phyloP scores from a whole-genome alignment of 495 filamentous ascomycete genomes.

The Penicillium coprophilum region DNA sequence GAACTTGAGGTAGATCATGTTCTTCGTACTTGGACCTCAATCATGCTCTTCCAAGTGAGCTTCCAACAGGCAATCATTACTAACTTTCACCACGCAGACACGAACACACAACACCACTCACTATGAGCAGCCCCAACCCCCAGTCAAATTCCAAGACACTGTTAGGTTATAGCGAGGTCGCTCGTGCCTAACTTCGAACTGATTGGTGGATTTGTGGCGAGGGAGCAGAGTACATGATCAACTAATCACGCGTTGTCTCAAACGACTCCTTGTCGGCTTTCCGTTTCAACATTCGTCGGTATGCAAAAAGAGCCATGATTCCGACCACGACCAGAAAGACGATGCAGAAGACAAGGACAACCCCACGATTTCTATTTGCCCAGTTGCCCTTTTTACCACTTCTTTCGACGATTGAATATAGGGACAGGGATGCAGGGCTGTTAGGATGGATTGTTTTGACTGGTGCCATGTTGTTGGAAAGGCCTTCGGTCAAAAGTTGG shows the following conservation, averaged over 20 bases:
- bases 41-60: background rate
- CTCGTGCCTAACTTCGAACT: background rate
- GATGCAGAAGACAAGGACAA: slow-evolving; percentile 55
- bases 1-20: background rate
- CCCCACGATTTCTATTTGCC: slow-evolving; percentile 50
- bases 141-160: background rate
- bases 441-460: slow-evolving; percentile 30
- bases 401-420: slow-evolving; percentile 34
- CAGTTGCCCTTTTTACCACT: slow-evolving; percentile 36
- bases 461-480: slow-evolving; percentile 36
- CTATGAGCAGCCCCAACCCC: background rate
- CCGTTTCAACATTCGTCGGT: slow-evolving; percentile 41
- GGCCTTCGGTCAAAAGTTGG: background rate
- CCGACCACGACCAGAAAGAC: slow-evolving; percentile 49
- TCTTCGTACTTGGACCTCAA: background rate
- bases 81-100: background rate
- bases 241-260: slow-evolving; percentile 17
- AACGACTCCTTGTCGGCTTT: slow-evolving; percentile 35
- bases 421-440: slow-evolving; percentile 13
- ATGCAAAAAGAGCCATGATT: slow-evolving; percentile 42
- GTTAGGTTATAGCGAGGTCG: background rate
- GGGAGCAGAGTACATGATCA: background rate
- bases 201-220: background rate
- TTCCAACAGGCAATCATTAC: background rate
- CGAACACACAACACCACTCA: background rate